Conservation (phyloP, 768 basidiomycete genomes). For the Suillus clintonianus region DNA sequence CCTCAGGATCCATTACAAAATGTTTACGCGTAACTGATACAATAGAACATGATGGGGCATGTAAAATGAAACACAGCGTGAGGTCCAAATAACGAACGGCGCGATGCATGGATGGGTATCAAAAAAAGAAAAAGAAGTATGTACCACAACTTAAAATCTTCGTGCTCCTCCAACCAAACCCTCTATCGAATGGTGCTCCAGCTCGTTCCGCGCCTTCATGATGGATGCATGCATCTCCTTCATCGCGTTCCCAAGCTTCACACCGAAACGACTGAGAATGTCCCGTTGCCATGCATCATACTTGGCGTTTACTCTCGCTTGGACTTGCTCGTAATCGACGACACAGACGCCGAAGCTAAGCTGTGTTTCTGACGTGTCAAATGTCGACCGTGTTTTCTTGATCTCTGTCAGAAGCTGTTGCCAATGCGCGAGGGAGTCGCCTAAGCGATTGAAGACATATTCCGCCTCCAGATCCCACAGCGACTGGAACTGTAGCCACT, state of each 20-base stretch:
- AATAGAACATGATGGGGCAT: background rate
- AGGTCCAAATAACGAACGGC: background rate
- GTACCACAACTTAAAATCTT: background rate
- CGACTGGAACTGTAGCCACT: constrained; percentile 99
- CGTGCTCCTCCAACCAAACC: constrained; percentile 63
- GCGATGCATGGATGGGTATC: constrained; percentile 1
- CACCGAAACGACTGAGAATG: constrained; percentile 88
- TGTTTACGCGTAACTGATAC: background rate
- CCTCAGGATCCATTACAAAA: background rate
- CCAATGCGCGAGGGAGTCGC: constrained; percentile 92
- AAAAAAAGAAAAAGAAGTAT: background rate
- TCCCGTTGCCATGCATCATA: constrained; percentile 99
- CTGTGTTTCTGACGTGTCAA: constrained; percentile 94
- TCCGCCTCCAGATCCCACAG: constrained; percentile 98
- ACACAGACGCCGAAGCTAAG: constrained; percentile 91
- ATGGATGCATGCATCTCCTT: constrained; percentile 97
- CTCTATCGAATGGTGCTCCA: constrained; percentile 96
- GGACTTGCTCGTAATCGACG: constrained; percentile 97
- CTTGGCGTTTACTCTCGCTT: constrained; percentile 95
- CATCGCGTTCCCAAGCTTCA: constrained; percentile 92
- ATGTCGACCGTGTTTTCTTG: constrained; percentile 93
- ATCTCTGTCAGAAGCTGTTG: constrained; percentile 95
- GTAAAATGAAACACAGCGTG: background rate
- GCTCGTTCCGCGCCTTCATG: constrained; percentile 89
- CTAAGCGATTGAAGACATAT: constrained; percentile 93